A percentile compares a stretch with the other conserved stretches of the same genome.
Evolutionary conservation across 2,329 filamentous ascomycete species (phyloP).

Genomic region (Neonectria punicea): DNA sequence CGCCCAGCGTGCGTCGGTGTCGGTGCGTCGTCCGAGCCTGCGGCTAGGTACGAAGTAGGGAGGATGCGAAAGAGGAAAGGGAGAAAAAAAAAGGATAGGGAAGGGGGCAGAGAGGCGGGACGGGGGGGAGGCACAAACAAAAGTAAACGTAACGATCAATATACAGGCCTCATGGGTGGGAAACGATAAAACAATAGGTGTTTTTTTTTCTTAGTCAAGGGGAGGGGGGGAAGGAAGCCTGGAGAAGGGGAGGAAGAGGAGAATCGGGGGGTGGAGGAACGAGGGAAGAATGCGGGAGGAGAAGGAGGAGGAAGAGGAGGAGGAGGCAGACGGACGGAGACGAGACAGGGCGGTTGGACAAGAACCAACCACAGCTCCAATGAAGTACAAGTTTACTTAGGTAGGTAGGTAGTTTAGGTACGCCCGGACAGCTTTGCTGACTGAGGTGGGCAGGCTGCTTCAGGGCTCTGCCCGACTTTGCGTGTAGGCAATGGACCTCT

Average conservation of each 20-base stretch:
- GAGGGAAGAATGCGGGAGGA: slow-evolving; percentile 35
- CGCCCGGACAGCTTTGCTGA: not conserved
- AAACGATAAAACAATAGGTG: slow-evolving; percentile 36
- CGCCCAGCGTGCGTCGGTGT: slow-evolving; percentile 45
- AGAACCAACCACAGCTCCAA: not conserved
- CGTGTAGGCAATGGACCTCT: too few species aligned
- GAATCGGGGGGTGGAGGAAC: slow-evolving; percentile 38
- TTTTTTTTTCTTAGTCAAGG: slow-evolving; percentile 29
- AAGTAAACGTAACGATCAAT: slow-evolving; percentile 46
- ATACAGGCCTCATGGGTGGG: slow-evolving; percentile 50
- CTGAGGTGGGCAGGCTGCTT: not conserved
- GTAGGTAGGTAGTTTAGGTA: too few species aligned
- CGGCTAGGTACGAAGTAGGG: slow-evolving; percentile 31
- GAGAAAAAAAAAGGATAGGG: slow-evolving; percentile 27
- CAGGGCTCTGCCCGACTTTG: not conserved
- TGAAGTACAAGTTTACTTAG: not conserved
- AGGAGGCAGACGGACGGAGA: slow-evolving; percentile 20
- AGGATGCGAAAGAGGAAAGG: slow-evolving; percentile 37
- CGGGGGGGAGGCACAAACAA: slow-evolving; percentile 42
- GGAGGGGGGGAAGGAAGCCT: slow-evolving; percentile 31
- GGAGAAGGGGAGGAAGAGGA: slow-evolving; percentile 42
- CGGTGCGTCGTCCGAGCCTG: slow-evolving; percentile 45
- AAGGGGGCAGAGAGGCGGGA: slow-evolving; percentile 24
- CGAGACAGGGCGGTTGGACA: slow-evolving; percentile 24
- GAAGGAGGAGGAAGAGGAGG: not conserved